Base-by-base conservation (phyloP, 306 rosid genomes). In the Macrotyloma uniflorum region DNA sequence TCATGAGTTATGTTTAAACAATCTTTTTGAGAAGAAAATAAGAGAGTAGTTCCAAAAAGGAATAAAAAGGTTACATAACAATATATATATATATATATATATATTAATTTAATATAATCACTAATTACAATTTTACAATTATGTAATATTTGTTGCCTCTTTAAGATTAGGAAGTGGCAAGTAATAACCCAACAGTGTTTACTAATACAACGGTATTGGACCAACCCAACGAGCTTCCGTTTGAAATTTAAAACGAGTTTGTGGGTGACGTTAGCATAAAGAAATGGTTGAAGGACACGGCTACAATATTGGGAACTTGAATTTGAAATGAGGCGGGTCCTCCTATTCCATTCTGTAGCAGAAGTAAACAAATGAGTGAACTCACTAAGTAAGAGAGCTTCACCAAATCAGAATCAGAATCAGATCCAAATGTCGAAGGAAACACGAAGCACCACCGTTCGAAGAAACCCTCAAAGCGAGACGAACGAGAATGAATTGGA, bases 401-500 rank as follows among this genome's bases (percentile, higher is more conserved):
- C 23, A 38, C 32, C 67, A 53, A 79, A 68, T 67, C 75, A 15
- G 6, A 23, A 33, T 65, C 71, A 8, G 6, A 35, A 63, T 65
- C 71, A 68, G 23, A 67, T 15, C 63, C 18, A 55, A 66, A 87
- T 89, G 90, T 24, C 72, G 23, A 90, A 83, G 72, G 88, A 88
- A 74, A 15, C 78, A 67, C 72, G 83, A 30, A n/a, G n/a, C n/a
- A 16, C 4, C 22, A 26, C 35, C 4, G 65, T 57, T 77, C 84
- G 83, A 53, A 70, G 75, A 67, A 75, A 47, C 45, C 13, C 77
- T 45, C 87, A 78, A 45, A 20, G 26, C 5, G 94, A 86, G 69
- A 30, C 89, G 33, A 90, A 83, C 57, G 98, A 94, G 85, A 94
- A 95, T 78, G 90, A 81, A 8, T 87, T 86, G 57, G 93, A 91